Base-by-base conservation (phyloP, 1,139 yeast genomes). In the Taphrina confusa region DNA sequence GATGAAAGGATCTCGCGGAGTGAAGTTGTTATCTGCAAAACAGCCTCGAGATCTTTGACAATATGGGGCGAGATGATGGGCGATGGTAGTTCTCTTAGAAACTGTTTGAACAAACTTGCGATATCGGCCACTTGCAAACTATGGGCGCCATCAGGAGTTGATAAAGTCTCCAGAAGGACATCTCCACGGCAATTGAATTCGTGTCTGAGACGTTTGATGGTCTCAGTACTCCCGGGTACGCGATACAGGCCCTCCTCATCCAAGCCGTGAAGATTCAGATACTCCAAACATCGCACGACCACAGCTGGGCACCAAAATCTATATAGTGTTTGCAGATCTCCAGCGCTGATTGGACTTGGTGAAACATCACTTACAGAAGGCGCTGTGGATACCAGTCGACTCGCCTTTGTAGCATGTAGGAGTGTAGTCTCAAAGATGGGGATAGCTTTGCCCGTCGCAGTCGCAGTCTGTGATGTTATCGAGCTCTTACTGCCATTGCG, bases 91-190 rank as follows among this genome's bases (percentile, higher is more conserved):
- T 82, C 88, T 64, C 96, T 75, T 60, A 88, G 75, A 72, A 84
- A 88, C 3, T 86, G 77, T 70, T 87, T 89, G 66, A 87, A 74
- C 44, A 87, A 74, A 0, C 95, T 94, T 2, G 95, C 84, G 20
- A 85, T 85, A 25, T 73, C 73, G 39, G 78, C 74, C 61, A 91
- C 25, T 18, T 56, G 54, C 14, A 46, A 16, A 18, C 36, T 44
- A 14, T 47, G 52, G 5, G 14, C 2, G 12, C 6, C 16, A n/a
- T 47, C 42, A 4, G 30, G 28, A 1, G 14, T 2, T 16, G 16
- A 16, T 6, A 23, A 11, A 8, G 18, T 20, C 8, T 46, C 55
- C n/a, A 56, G 33, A 28, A 8, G n/a, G 8, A 46, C 36, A 16
- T 40, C 55, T 4, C 50, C 61, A 5, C 36, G 25, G 18, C 27